A percentile compares a stretch with the other conserved stretches of the same genome.
Evolutionary conservation across 148 eudicot species (phyloP).

Genomic region (Rhododendron mucronatum): DNA sequence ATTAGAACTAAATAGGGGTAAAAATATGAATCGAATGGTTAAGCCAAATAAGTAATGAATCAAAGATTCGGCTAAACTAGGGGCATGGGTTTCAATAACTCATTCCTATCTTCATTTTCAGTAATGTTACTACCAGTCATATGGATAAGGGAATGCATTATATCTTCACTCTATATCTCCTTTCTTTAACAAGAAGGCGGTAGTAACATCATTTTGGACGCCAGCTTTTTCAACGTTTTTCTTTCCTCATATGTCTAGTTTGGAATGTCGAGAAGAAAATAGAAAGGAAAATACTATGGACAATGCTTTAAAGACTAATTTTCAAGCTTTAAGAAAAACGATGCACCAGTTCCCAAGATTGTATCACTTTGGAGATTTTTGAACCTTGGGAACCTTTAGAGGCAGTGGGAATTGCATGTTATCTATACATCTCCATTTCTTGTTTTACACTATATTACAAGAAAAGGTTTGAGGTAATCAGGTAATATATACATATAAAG

Average conservation of each 20-base stretch:
- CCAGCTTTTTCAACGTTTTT: background rate
- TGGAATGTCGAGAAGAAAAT: background rate
- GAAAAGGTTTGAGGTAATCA: background rate
- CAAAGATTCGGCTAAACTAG: background rate
- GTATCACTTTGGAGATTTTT: background rate
- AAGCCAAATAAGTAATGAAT: background rate
- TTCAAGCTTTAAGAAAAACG: background rate
- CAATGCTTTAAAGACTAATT: background rate
- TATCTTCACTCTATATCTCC: background rate
- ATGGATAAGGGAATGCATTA: background rate
- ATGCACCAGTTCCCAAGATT: background rate
- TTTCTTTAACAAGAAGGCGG: background rate
- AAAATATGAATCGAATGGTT: background rate
- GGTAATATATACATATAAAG: background rate
- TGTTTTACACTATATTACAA: background rate
- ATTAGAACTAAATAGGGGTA: background rate
- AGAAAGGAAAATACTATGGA: background rate
- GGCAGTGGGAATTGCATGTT: background rate
- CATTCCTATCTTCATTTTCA: background rate
- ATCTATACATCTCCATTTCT: background rate
- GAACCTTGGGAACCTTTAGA: background rate
- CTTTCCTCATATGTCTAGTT: background rate
- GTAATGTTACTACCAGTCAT: background rate
- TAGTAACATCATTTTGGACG: background rate
- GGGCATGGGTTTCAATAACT: background rate